A percentile compares a stretch with the other conserved stretches of the same genome.
Evolutionary conservation across 371 early-diverging fungal species (phyloP).

Genomic region (Parasitella parasitica): DNA sequence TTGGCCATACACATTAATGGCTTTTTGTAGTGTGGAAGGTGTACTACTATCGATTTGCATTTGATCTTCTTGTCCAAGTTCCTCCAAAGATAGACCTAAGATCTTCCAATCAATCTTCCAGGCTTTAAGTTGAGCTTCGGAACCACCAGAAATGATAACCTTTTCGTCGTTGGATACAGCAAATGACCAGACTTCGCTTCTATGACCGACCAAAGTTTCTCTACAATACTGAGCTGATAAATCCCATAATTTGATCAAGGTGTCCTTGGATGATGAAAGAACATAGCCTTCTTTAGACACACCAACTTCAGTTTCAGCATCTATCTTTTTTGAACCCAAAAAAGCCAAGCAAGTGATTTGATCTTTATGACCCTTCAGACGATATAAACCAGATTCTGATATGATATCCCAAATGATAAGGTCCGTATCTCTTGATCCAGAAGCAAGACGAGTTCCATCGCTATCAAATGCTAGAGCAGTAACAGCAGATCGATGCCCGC

Average conservation of each 20-base stretch:
- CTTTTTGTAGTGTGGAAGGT: constrained; percentile 44
- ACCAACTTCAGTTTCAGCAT: constrained; percentile 29
- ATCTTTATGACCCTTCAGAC: constrained; percentile 94
- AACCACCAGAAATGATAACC: constrained; percentile 81
- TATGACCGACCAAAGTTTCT: constrained; percentile 91
- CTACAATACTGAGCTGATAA: constrained; percentile 89
- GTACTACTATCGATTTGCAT: constrained; percentile 23
- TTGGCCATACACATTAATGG: constrained; percentile 70
- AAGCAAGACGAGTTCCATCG: constrained; percentile 79
- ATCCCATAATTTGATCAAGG: constrained; percentile 96
- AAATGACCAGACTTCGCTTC: constrained; percentile 91
- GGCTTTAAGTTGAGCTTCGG: constrained; percentile 82
- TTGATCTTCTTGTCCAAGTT: constrained; percentile 38
- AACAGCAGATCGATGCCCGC: constrained; percentile 90
- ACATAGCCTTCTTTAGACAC: constrained; percentile 64
- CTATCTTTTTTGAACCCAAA: constrained; percentile 28
- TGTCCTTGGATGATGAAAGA: constrained; percentile 90
- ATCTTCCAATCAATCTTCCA: constrained; percentile 78
- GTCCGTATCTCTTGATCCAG: constrained; percentile 92
- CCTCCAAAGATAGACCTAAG: constrained; percentile 47
- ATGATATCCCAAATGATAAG: constrained; percentile 95
- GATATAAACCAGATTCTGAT: constrained; percentile 83
- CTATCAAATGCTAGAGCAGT: constrained; percentile 81
- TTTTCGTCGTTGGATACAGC: constrained; percentile 61
- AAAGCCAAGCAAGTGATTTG: constrained; percentile 77